phyloP scores from a whole-genome alignment of 768 basidiomycete species.

The Russula sp. region DNA sequence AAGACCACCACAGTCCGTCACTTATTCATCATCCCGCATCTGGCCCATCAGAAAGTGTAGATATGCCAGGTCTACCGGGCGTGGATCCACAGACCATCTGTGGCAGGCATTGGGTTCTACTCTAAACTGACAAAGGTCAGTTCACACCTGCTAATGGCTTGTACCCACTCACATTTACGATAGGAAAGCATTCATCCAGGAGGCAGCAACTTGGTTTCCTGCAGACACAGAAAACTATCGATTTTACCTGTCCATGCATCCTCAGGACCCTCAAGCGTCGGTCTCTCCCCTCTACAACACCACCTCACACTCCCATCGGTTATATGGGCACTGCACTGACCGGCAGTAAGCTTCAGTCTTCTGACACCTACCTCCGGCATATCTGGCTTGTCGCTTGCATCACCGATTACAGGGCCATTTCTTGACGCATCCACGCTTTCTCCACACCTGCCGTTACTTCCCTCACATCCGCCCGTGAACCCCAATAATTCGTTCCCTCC shows the following conservation, averaged over 20 bases:
- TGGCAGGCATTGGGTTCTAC: constrained; percentile 10
- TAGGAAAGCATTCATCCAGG: constrained; percentile 21
- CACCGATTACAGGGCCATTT: constrained; percentile 15
- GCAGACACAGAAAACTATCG: constrained; percentile 10
- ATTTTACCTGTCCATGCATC: constrained; percentile 18
- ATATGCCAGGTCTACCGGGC: constrained; percentile 12
- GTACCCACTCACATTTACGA: constrained; percentile 6
- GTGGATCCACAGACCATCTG: constrained; percentile 6
- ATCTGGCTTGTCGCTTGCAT: constrained; percentile 18
- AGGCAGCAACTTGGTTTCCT: constrained; percentile 19
- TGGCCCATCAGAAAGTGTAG: constrained; percentile 16
- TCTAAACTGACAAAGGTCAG: constrained; percentile 19
- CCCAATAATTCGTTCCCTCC: constrained; percentile 20
- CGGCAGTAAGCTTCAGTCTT: constrained; percentile 17
- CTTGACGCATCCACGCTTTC: neutral
- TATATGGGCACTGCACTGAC: neutral
- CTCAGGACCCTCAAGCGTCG: constrained; percentile 2
- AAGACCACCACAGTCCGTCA: constrained; percentile 22
- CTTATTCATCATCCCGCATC: constrained; percentile 23
- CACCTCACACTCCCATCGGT: neutral
- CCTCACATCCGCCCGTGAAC: constrained; percentile 12
- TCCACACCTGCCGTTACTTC: neutral
- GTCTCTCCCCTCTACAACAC: neutral
- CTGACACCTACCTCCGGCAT: constrained; percentile 9
- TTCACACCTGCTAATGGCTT: constrained; percentile 10